A percentile compares a stretch with the other conserved stretches of the same genome.
Evolutionary conservation across 139 green algal genomes (phyloP).

Genomic region (Chlamydomonas schloesseri): DNA sequence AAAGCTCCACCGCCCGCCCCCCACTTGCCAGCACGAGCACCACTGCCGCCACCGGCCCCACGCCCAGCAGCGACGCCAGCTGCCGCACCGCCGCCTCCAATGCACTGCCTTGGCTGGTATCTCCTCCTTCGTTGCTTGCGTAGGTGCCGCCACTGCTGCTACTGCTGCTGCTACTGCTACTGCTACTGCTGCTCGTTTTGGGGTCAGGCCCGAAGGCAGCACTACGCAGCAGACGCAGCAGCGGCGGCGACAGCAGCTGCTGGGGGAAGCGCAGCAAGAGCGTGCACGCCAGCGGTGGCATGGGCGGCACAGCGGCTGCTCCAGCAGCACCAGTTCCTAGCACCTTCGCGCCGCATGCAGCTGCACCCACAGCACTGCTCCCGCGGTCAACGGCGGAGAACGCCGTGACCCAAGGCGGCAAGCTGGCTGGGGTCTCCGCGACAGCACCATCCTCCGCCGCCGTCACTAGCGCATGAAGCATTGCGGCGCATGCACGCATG

Average conservation of each 20-base stretch:
- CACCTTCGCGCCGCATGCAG: background rate
- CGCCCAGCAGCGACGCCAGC: background rate
- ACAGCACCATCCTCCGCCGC: too few relatives aligned
- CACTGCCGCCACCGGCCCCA: conserved; percentile 13
- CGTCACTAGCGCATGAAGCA: background rate
- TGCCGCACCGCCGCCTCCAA: background rate
- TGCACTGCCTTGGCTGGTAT: background rate
- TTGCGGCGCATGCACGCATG: background rate
- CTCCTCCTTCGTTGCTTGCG: too few relatives aligned
- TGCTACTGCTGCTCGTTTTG: background rate
- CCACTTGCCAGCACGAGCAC: conserved; percentile 4
- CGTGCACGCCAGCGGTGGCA: background rate
- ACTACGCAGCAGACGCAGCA: conserved; percentile 3
- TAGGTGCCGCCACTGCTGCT: background rate
- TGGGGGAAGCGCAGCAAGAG: background rate
- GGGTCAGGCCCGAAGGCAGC: background rate
- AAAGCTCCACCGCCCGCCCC: background rate
- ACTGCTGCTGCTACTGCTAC: background rate
- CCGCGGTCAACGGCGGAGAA: too few relatives aligned
- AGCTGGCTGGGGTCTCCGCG: too few relatives aligned
- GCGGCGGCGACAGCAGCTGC: background rate
- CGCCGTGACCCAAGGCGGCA: background rate
- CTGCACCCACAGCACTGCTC: background rate
- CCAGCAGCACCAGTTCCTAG: too few relatives aligned
- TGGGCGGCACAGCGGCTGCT: background rate